Conservation (phyloP, 768 basidiomycete species). For the Rhodotorula babjevae region DNA sequence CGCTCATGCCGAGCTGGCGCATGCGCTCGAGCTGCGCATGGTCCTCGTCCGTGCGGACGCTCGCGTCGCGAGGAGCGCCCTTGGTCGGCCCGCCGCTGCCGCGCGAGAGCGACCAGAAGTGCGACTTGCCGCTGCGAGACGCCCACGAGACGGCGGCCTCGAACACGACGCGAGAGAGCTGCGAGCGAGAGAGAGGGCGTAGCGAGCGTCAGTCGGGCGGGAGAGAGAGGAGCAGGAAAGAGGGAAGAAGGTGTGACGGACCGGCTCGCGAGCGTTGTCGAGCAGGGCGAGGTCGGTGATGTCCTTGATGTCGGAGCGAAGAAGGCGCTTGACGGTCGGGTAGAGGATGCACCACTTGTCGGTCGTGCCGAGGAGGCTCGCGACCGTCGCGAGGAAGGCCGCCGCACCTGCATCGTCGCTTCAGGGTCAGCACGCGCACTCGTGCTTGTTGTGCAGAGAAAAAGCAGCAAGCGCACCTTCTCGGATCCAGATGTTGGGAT, state of each 20-base stretch:
- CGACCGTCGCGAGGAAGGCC: conserved; percentile 80
- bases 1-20: conserved; percentile 80
- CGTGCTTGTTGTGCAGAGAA: neutral
- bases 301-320: conserved; percentile 72
- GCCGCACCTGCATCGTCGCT: conserved; percentile 59
- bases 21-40: conserved; percentile 69
- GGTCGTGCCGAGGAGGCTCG: conserved; percentile 71
- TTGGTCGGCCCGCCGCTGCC: conserved; percentile 3
- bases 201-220: neutral
- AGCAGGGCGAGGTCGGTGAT: conserved; percentile 74
- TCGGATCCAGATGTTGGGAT: conserved; percentile 92
- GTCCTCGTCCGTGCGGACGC: conserved; percentile 64
- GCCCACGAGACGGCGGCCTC: conserved; percentile 86
- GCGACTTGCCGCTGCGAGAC: conserved; percentile 69
- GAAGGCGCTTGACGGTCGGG: conserved; percentile 76
- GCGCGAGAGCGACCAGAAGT: conserved; percentile 52
- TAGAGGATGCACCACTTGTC: conserved; percentile 98
- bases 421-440: too few species aligned
- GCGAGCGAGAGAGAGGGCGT: neutral
- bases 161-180: conserved; percentile 67
- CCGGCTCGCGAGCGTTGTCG: conserved; percentile 69
- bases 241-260: conserved; percentile 49
- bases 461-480: conserved; percentile 59
- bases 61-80: conserved; percentile 33
- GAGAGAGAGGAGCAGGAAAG: conserved; percentile 1